Evolutionary conservation across 805 yeast genomes (phyloP), one percentile per base, ranked within the genome.

Genomic region (Danielozyma ontarioensis): DNA sequence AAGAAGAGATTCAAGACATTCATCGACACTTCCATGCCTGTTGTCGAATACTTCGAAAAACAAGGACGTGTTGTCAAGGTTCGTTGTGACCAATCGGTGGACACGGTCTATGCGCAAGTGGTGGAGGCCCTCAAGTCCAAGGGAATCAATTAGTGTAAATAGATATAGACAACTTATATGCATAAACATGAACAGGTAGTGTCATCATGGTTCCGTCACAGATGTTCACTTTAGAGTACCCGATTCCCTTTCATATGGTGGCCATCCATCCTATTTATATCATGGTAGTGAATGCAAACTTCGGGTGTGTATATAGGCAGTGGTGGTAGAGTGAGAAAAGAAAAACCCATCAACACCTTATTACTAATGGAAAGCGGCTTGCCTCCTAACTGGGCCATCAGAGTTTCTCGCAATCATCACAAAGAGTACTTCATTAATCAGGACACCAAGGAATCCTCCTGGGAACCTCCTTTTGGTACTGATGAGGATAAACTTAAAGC

Each of bases 391-490:
- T 93, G 98, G 97, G 76, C 81, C 25, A 74, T 93, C 29, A 73
- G 78, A 39, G 72, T 77, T 34, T 86, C 96, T 27, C 76, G 78
- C 40, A 80, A 93, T 12, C 87, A 85, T 52, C 76, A 84, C 49
- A 75, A 86, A 46, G 96, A 90, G 39, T 93, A 93, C 62, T 93
- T 68, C 59, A 80, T 73, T 61, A 78, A 89, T 52, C 75, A 78
- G 18, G 68, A 69, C 27, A 78, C 88, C 2, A 72, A 76, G 29
- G 80, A 80, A 52, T 83, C 96, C 0, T 69, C 78, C 25, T 93
- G 98, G 98, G 89, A 81, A 35, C 84, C 95, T 8, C 98, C 98
- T 3, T 74, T 66, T 31, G 96, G 90, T 3, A 78, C 95, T 2
- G 83, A 93, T 46, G 53, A 70, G 12, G 76, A 59, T 1, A 64